These are phyloP conservation scores for Rhynchospora breviuscula DNA, from an alignment of 176 grass and related monocot species.

Conservation along the genomic window DNA sequence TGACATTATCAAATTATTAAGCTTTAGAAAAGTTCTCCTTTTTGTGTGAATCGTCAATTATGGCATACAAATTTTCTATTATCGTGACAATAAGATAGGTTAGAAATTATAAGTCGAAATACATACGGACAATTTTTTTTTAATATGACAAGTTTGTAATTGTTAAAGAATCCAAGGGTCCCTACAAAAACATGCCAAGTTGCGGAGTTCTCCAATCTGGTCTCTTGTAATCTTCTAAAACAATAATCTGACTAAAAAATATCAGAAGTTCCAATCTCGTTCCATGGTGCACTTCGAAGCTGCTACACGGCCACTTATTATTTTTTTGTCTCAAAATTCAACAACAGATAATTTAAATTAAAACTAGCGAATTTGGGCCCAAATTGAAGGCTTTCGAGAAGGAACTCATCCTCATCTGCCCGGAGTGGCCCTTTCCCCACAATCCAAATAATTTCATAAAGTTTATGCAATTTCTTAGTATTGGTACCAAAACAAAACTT, in stretches of 20 bases:
- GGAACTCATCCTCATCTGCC: neutral
- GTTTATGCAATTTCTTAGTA: neutral
- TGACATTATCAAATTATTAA: too few relatives aligned
- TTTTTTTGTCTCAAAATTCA: neutral
- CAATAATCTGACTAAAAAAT: neutral
- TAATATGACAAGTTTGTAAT: neutral
- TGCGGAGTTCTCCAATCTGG: neutral
- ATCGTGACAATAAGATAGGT: too few relatives aligned
- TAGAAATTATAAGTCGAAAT: too few relatives aligned
- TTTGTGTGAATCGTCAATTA: too few relatives aligned
- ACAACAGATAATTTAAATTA: neutral
- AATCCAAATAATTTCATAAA: neutral
- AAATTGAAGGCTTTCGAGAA: neutral
- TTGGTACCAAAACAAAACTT: neutral
- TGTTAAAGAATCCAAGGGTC: neutral
- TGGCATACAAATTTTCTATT: too few relatives aligned
- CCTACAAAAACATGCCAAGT: neutral
- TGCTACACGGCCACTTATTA: neutral
- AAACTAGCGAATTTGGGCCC: neutral
- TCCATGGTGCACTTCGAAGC: neutral
- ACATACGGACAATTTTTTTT: neutral
- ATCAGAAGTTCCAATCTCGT: neutral
- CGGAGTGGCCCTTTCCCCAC: neutral
- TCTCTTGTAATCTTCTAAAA: neutral
- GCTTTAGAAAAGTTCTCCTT: too few relatives aligned